Evolutionary conservation across 2,329 filamentous ascomycete genomes (phyloP).

Genomic region (Hymenoscyphus scutula): DNA sequence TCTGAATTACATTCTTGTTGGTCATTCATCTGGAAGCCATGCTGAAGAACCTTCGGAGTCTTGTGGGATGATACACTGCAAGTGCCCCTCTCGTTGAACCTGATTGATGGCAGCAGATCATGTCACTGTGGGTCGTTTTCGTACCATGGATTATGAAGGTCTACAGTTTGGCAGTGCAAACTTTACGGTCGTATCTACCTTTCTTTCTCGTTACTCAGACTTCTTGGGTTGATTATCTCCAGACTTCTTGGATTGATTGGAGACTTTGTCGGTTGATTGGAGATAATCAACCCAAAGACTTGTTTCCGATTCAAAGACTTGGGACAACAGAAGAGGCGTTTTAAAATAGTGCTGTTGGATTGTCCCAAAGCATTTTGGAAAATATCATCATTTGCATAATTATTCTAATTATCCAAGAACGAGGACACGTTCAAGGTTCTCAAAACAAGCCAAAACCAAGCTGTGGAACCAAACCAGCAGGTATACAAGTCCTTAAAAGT

Average conservation of each 20-base stretch:
- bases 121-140: not conserved
- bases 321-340: too few species aligned
- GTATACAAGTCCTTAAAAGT: not conserved
- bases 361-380: too few species aligned
- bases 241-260: too few species aligned
- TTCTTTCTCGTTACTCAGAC: too few species aligned
- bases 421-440: not conserved
- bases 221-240: too few species aligned
- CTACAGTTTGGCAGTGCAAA: too few species aligned
- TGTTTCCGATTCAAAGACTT: too few species aligned
- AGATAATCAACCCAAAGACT: too few species aligned
- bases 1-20: not conserved
- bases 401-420: not conserved
- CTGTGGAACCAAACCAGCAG: constrained; percentile 2
- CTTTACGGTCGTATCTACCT: too few species aligned
- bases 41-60: not conserved
- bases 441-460: not conserved
- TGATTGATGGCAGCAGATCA: not conserved
- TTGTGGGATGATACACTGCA: not conserved
- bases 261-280: too few species aligned
- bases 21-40: not conserved
- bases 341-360: too few species aligned
- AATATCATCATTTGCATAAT: not conserved
- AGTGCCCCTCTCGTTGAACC: not conserved
- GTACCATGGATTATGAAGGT: too few species aligned